A percentile compares a stretch with the other conserved stretches of the same genome.
Evolutionary conservation across 441 rosid species (phyloP).

Genomic region (Geranium incanum): DNA sequence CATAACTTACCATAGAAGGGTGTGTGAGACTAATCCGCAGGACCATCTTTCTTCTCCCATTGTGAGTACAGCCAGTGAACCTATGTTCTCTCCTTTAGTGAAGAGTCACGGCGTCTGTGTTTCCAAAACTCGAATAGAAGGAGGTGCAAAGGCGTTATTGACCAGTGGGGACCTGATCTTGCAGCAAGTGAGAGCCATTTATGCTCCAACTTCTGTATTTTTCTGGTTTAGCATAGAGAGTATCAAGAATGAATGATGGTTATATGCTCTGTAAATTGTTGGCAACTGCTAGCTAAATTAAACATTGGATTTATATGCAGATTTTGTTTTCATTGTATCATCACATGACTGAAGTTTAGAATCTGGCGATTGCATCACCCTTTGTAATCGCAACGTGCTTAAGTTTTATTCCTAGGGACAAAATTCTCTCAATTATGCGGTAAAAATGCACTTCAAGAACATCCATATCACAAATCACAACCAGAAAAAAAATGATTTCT

Average conservation of each 20-base stretch:
- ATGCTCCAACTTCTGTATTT: constrained; percentile 56
- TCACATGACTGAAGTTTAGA: too few species aligned
- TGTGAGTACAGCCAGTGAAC: constrained; percentile 49
- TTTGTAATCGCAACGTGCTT: too few species aligned
- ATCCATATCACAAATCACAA: too few species aligned
- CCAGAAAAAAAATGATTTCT: too few species aligned
- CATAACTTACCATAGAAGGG: constrained; percentile 71
- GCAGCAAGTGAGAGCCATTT: constrained; percentile 84
- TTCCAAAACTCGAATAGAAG: constrained; percentile 74
- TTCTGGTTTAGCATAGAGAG: constrained; percentile 83
- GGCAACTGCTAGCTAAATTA: too few species aligned
- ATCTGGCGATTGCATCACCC: too few species aligned
- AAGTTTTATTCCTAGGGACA: too few species aligned
- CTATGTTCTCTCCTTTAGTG: constrained; percentile 28
- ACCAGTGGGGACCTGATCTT: constrained; percentile 62
- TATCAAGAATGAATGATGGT: constrained; percentile 20
- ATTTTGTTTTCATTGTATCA: too few species aligned
- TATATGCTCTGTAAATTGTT: background rate
- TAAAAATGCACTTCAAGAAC: too few species aligned
- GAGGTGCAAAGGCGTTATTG: constrained; percentile 80
- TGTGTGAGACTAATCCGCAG: constrained; percentile 68
- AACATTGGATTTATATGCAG: too few species aligned
- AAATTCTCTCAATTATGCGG: too few species aligned
- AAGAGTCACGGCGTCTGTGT: constrained; percentile 41
- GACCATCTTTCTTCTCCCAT: constrained; percentile 86